Conservation (phyloP, 306 rosid species). For the Vicia faba region DNA sequence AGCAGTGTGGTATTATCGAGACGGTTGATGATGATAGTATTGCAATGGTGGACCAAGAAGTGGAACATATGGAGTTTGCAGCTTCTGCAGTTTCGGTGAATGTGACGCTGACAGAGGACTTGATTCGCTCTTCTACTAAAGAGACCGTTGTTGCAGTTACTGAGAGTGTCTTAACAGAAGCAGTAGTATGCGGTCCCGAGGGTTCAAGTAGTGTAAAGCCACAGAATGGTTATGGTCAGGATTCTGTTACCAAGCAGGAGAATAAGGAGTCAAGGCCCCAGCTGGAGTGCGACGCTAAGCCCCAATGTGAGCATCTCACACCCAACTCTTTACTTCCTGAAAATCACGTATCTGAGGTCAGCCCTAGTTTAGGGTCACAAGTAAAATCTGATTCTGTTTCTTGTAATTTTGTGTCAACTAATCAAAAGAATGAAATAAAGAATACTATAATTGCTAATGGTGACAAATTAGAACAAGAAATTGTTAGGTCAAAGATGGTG, state of each 20-base stretch:
- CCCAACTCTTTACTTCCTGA: conserved; percentile 59
- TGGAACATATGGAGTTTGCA: conserved; percentile 42
- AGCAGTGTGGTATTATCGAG: conserved; percentile 31
- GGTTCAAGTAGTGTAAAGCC: conserved; percentile 66
- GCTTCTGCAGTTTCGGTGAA: conserved; percentile 41
- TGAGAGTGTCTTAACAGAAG: conserved; percentile 44
- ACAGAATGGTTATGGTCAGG: conserved; percentile 94
- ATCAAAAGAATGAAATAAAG: conserved; percentile 98
- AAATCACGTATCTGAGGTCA: conserved; percentile 99
- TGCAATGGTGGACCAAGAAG: conserved; percentile 35
- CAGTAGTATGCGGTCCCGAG: conserved; percentile 56
- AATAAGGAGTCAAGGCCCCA: conserved; percentile 50
- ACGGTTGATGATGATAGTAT: conserved; percentile 43
- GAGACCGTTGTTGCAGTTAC: conserved; percentile 43
- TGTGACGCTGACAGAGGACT: conserved; percentile 47
- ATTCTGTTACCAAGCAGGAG: conserved; percentile 47
- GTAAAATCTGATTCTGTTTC: conserved; percentile 98
- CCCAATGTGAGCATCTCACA: conserved; percentile 48
- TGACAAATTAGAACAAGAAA: conserved; percentile 96
- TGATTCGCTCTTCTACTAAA: conserved; percentile 33
- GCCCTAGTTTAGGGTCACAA: conserved; percentile 91
- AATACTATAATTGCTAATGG: conserved; percentile 96
- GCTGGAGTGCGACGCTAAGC: conserved; percentile 58
- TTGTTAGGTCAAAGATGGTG: conserved; percentile 92
- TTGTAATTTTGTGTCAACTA: conserved; percentile 97